Base-by-base conservation (phyloP, 2,329 filamentous ascomycete species). In the Stemphylium beticola region DNA sequence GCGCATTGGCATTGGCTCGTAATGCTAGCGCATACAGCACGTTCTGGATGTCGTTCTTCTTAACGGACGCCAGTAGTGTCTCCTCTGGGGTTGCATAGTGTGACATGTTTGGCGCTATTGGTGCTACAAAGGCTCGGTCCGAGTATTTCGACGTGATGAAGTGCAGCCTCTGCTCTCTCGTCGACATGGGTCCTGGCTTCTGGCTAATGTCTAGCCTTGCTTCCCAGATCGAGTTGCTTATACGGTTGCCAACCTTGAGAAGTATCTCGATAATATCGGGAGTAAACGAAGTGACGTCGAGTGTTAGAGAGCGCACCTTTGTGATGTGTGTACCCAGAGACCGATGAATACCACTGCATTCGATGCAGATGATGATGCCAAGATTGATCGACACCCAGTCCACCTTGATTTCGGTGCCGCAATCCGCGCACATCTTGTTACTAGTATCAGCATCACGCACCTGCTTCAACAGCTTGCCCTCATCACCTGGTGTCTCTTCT, bases 311-410 rank as follows among this genome's bases (percentile, higher is more conserved):
- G 49, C 95, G 90, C 36, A 99, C 87, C 78, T 99, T 99, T 76
- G 92, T 96, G 71, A 99, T 97, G 75, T 99, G 95, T 1, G 95
- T 99, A 11, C 95, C 95, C 3, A 99, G 83, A 1, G 93, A 98
- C 37, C 95, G 87, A 76, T 99, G 95, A 58, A 99, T 97, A 60
- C 95, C 95, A 72, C 93, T 96, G 77, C 95, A 99, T 76, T 99
- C 93, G 72, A 97, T 97, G 78, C 95, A 99, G 17, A 99, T 84
- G 49, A 99, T 88, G 55, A 99, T 96, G 40, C 91, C 95, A 4
- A 99, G 83, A 68, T 99, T 99, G 77, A 99, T 96, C 0, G 95
- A 98, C 24, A 98, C 95, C 95, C 95, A 99, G 76, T 99, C 95
- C 18, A 96, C 93, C 78, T 97, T 98, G 69, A 87, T 85, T 31